phyloP scores from a whole-genome alignment of 441 rosid species.

The Isatis lusitanica region DNA sequence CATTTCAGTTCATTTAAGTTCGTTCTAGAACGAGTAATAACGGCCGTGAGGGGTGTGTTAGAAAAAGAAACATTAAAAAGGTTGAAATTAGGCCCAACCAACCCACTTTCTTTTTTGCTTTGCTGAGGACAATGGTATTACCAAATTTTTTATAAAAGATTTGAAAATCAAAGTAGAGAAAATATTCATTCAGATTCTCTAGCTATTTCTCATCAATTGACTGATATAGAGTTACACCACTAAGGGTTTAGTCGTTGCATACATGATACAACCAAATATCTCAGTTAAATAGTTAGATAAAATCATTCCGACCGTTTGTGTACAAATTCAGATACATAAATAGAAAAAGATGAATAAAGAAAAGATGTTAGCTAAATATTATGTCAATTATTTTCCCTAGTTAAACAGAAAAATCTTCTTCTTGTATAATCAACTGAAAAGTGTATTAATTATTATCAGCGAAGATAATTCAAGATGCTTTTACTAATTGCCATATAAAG shows the following conservation, averaged over 20 bases:
- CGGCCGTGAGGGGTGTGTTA: not conserved
- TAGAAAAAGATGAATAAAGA: not conserved
- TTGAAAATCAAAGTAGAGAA: too few relatives aligned
- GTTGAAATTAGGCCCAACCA: slow-evolving; percentile 16
- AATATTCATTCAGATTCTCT: not conserved
- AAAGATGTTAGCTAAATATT: not conserved
- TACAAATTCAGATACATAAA: not conserved
- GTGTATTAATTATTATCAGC: not conserved
- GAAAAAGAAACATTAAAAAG: too few relatives aligned
- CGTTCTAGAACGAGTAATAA: not conserved
- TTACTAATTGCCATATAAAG: not conserved
- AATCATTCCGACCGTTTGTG: not conserved
- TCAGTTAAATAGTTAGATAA: not conserved
- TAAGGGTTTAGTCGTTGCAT: not conserved
- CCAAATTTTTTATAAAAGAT: too few relatives aligned
- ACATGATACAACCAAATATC: not conserved
- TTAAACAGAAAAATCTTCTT: not conserved
- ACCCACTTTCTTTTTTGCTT: not conserved
- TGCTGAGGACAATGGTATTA: not conserved
- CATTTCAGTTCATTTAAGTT: not conserved
- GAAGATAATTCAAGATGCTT: not conserved
- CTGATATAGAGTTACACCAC: not conserved
- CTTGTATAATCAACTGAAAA: not conserved
- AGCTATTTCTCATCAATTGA: not conserved
- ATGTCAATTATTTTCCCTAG: not conserved